Evolutionary conservation across 2,329 filamentous ascomycete genomes (phyloP).

Genomic region (Talaromyces sp.): DNA sequence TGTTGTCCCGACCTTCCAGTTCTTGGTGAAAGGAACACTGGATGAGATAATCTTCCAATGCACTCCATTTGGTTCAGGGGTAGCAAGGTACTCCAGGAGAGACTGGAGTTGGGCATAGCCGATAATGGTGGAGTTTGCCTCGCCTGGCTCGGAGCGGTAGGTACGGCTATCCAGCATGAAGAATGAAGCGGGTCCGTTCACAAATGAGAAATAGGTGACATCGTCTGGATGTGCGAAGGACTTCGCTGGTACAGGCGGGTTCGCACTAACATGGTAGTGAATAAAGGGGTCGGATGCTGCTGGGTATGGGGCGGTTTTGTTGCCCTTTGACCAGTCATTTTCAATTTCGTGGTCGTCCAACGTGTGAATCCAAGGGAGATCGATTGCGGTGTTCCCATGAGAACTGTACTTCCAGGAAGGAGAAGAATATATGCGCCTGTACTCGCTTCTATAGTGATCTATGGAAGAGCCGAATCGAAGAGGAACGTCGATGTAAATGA

Average conservation of each 20-base stretch:
- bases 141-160: slow-evolving; percentile 65
- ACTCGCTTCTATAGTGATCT: slow-evolving; percentile 84
- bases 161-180: slow-evolving; percentile 93
- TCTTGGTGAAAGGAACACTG: slow-evolving; percentile 94
- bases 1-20: slow-evolving; percentile 84
- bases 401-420: slow-evolving; percentile 74
- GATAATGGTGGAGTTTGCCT: slow-evolving; percentile 79
- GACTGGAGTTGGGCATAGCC: slow-evolving; percentile 77
- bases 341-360: slow-evolving; percentile 95
- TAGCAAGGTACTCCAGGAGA: slow-evolving; percentile 74
- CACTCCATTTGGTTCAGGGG: slow-evolving; percentile 73
- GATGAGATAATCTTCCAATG: slow-evolving; percentile 93
- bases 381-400: slow-evolving; percentile 63
- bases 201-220: slow-evolving; percentile 86
- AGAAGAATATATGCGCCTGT: slow-evolving; percentile 92
- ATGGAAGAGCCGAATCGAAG: slow-evolving; percentile 70
- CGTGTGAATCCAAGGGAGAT: slow-evolving; percentile 94
- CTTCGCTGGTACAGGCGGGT: slow-evolving; percentile 66
- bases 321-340: slow-evolving; percentile 83
- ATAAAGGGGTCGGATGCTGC: slow-evolving; percentile 82
- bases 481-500: slow-evolving; percentile 72
- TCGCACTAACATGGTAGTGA: slow-evolving; percentile 81
- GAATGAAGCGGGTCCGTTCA: slow-evolving; percentile 86
- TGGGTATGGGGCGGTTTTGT: slow-evolving; percentile 76
- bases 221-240: slow-evolving; percentile 58